Evolutionary conservation across 2,329 filamentous ascomycete species (phyloP), one percentile per base, ranked within the genome.

Genomic region (Sporothrix pallida): DNA sequence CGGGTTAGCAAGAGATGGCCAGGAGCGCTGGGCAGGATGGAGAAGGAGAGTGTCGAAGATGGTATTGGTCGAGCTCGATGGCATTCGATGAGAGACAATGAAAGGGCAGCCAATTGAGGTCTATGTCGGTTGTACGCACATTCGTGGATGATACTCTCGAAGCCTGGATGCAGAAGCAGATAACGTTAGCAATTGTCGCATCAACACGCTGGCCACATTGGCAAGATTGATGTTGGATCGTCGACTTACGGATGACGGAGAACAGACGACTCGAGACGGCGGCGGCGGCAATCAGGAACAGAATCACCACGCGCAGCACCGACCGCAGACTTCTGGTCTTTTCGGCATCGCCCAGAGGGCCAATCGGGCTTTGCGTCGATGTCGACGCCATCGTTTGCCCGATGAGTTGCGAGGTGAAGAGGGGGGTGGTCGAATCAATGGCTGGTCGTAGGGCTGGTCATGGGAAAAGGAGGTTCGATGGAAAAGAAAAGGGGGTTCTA

Each of bases 101-200:
- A 13, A 31, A 13, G n/a, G 23, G 74, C 69, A 63, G 75, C 67
- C 63, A 73, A 77, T 74, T 74, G 71, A 37, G 9, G 23, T 5
- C 75, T 58, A 2, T 44, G 60, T 71, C 69, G 72, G 76, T 31
- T 23, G 23, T 74, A 92, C 94, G 84, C 82, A 98, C 96, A 99
- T 88, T 99, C 96, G 88, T 99, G 96, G 81, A 99, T 99, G 81
- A 99, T 99, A 85, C 94, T 97, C 86, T 99, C 96, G 82, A 99
- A 99, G 78, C 93, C 93, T 95, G 79, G 48, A 69, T 9, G 42
- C 12, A 52, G 42, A 46, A 12, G 48, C 44, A 23, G 17, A 31
- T 15, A 20, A 9, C 3, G 71, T 74, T 70, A 74, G 73, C 48
- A 69, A 50, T 50, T 70, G 52, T 50, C 23, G n/a, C 12, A 44